Conservation (phyloP, 495 filamentous ascomycete species). For the Xylaria telfairii region DNA sequence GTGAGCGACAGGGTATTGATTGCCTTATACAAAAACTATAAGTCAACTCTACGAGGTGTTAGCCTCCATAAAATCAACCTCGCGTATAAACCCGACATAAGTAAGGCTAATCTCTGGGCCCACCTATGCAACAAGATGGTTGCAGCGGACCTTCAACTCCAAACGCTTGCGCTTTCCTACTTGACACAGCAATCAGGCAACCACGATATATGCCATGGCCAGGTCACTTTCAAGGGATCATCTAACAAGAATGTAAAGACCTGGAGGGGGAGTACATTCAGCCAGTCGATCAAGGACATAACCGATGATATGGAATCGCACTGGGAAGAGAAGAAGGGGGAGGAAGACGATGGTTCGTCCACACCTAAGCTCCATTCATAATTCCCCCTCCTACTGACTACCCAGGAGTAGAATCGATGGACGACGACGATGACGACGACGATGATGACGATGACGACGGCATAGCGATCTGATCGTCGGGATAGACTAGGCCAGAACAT, state of each 20-base stretch:
- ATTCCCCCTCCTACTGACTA: neutral
- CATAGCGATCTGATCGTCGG: neutral
- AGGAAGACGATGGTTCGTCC: constrained; percentile 17
- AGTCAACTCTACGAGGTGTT: constrained; percentile 40
- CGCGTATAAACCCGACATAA: constrained; percentile 3
- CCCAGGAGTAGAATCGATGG: constrained; percentile 1
- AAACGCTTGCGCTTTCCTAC: constrained; percentile 22
- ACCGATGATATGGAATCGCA: constrained; percentile 1
- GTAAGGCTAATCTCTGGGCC: constrained; percentile 36
- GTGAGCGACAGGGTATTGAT: constrained; percentile 32
- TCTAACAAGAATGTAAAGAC: neutral
- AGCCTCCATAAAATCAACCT: constrained; percentile 40
- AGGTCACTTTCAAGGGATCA: constrained; percentile 7
- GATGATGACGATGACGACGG: neutral
- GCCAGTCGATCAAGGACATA: constrained; percentile 18
- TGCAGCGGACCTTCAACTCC: constrained; percentile 26
- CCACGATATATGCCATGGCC: neutral
- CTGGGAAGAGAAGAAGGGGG: neutral
- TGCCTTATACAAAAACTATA: constrained; percentile 42
- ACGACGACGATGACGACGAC: constrained; percentile 7
- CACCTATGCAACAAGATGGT: constrained; percentile 31
- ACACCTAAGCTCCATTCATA: neutral
- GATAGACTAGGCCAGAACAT: neutral
- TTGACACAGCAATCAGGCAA: constrained; percentile 14
- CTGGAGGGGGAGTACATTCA: constrained; percentile 21